Conservation (phyloP, 202 grass and related monocot genomes). For the Brachypodium distachyon region DNA sequence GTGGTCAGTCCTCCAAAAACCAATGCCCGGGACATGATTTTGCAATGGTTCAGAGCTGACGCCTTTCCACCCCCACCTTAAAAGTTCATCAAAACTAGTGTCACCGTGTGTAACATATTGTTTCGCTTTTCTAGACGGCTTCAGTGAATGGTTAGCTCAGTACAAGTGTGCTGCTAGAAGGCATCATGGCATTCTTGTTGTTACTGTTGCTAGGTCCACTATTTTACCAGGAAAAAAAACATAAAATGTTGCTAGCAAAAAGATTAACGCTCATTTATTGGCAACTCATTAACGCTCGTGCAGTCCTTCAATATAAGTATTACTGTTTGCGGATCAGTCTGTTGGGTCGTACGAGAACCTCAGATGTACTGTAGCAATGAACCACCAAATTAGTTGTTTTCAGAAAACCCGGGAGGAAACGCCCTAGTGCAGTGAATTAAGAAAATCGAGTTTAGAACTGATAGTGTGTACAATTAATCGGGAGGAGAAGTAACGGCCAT, state of each 20-base stretch:
- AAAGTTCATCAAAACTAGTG: slow-evolving; percentile 15
- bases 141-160: not conserved
- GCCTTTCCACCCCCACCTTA: not conserved
- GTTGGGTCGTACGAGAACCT: not conserved
- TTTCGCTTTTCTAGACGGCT: not conserved
- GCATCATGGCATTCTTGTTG: not conserved
- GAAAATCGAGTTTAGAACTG: not conserved
- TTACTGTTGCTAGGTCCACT: not conserved
- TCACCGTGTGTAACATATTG: not conserved
- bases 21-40: slow-evolving; percentile 23
- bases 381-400: not conserved
- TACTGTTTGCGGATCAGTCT: not conserved
- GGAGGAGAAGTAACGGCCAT: not conserved
- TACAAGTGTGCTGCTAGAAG: not conserved
- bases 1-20: slow-evolving; percentile 8
- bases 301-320: too few relatives aligned
- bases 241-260: not conserved
- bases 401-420: not conserved
- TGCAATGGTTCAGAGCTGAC: not conserved
- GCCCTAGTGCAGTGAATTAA: not conserved
- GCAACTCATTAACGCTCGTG: not conserved
- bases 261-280: not conserved
- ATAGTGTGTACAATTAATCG: not conserved
- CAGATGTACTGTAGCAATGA: too few relatives aligned
- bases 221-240: not conserved